These are phyloP conservation scores for Amanita pallidorosea DNA, from an alignment of 768 basidiomycete species.

Conservation along the genomic window DNA sequence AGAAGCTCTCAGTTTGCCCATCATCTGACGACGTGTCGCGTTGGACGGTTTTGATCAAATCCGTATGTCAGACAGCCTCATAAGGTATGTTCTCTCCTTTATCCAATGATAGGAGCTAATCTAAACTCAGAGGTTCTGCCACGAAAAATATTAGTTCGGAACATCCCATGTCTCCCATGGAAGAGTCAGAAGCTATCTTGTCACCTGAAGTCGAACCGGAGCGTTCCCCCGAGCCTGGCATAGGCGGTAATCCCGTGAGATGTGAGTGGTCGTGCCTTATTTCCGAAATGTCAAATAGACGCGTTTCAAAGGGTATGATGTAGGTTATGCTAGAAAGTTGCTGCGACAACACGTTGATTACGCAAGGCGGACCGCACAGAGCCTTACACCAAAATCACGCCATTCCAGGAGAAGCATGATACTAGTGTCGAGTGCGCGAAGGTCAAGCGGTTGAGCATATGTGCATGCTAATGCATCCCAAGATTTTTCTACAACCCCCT, in stretches of 20 bases:
- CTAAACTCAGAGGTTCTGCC: conserved; percentile 6
- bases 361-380: conserved; percentile 74
- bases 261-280: conserved; percentile 44
- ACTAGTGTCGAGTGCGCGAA: conserved; percentile 68
- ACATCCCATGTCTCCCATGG: conserved; percentile 36
- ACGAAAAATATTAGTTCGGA: conserved; percentile 23
- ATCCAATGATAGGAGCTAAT: background rate
- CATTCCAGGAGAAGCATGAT: conserved; percentile 77
- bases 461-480: conserved; percentile 2
- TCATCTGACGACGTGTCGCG: background rate
- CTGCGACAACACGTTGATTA: conserved; percentile 11
- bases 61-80: background rate
- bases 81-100: background rate
- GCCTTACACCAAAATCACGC: conserved; percentile 70
- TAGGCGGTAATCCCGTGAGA: conserved; percentile 67
- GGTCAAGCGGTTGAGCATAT: background rate
- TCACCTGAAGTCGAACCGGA: conserved; percentile 43
- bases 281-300: conserved; percentile 8
- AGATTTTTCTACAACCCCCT: conserved; percentile 86
- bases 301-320: conserved; percentile 63
- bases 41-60: background rate
- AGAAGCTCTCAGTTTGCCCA: background rate
- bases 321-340: conserved; percentile 30
- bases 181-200: conserved; percentile 51
- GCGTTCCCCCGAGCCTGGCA: conserved; percentile 47